These are phyloP conservation scores for Calonectria pseudoreteaudii DNA, from an alignment of 2,329 filamentous ascomycete species.

Conservation along the genomic window DNA sequence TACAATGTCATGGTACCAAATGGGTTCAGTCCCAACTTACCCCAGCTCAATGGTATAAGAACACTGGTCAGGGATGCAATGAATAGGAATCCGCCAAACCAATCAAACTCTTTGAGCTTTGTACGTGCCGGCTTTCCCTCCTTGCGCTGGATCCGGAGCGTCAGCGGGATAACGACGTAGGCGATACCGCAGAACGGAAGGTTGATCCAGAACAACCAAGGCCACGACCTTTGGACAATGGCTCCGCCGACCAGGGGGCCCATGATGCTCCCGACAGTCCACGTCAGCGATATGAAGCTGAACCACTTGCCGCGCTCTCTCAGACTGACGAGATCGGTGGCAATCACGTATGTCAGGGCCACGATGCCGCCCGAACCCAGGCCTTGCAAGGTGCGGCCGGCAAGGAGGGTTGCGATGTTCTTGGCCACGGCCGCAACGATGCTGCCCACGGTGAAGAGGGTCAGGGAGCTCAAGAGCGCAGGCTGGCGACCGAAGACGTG, in stretches of 20 bases:
- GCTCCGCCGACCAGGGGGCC: conserved; percentile 61
- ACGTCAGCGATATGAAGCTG: conserved; percentile 55
- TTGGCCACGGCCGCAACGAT: conserved; percentile 38
- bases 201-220: conserved; percentile 76
- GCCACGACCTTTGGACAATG: conserved; percentile 65
- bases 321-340: conserved; percentile 60
- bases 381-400: conserved; percentile 63
- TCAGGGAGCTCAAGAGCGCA: conserved; percentile 32
- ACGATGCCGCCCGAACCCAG: conserved; percentile 64
- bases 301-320: conserved; percentile 56
- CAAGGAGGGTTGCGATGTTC: conserved; percentile 49
- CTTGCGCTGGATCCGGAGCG: conserved; percentile 34
- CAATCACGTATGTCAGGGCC: conserved; percentile 57
- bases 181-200: conserved; percentile 59
- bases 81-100: conserved; percentile 71
- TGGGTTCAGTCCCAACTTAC: conserved; percentile 16
- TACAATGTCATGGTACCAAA: neutral
- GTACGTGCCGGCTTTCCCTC: conserved; percentile 16
- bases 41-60: conserved; percentile 38
- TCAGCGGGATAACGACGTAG: conserved; percentile 34
- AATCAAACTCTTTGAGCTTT: conserved; percentile 63
- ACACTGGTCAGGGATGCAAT: conserved; percentile 65
- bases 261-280: conserved; percentile 65
- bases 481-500: conserved; percentile 39
- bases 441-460: conserved; percentile 34